Percentiles rank a stretch among this genome's conserved stretches.
These are phyloP conservation scores for Naganishia albida DNA, from an alignment of 1,284 basidiomycete genomes.

Conservation along the genomic window DNA sequence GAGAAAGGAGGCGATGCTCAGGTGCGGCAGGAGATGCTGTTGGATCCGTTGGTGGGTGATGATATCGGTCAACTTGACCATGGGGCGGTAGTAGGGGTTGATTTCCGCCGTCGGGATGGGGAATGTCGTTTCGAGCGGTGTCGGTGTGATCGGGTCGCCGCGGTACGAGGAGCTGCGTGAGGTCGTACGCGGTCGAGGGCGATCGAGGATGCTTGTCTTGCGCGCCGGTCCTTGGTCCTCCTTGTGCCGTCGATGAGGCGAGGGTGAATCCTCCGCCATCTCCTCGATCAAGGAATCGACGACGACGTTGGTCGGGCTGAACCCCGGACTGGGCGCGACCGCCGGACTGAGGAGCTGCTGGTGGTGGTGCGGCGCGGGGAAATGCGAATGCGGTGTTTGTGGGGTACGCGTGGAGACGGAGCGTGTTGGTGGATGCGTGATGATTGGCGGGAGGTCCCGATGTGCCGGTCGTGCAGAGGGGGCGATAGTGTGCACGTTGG, in stretches of 20 bases:
- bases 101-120: background rate
- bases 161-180: slow-evolving; percentile 9
- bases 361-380: background rate
- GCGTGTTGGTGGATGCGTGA: background rate
- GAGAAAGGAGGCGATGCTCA: slow-evolving; percentile 51
- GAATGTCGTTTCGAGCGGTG: slow-evolving; percentile 14
- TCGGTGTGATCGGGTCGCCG: slow-evolving; percentile 10
- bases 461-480: slow-evolving; percentile 7
- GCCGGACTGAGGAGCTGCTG: slow-evolving; percentile 17
- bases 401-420: too few relatives aligned
- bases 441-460: slow-evolving; percentile 15
- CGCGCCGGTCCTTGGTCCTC: background rate
- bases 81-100: slow-evolving; percentile 22
- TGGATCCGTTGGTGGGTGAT: slow-evolving; percentile 32
- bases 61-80: slow-evolving; percentile 7
- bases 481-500: slow-evolving; percentile 5
- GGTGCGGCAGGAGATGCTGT: slow-evolving; percentile 40
- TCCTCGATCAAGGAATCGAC: slow-evolving; percentile 29
- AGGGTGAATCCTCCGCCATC: slow-evolving; percentile 23
- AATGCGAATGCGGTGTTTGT: too few relatives aligned
- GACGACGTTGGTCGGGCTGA: slow-evolving; percentile 27
- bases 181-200: slow-evolving; percentile 8
- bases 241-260: background rate
- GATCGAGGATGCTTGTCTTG: slow-evolving; percentile 19
- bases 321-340: slow-evolving; percentile 9